phyloP scores from a whole-genome alignment of 1,284 basidiomycete species.

The Trametes versicolor region DNA sequence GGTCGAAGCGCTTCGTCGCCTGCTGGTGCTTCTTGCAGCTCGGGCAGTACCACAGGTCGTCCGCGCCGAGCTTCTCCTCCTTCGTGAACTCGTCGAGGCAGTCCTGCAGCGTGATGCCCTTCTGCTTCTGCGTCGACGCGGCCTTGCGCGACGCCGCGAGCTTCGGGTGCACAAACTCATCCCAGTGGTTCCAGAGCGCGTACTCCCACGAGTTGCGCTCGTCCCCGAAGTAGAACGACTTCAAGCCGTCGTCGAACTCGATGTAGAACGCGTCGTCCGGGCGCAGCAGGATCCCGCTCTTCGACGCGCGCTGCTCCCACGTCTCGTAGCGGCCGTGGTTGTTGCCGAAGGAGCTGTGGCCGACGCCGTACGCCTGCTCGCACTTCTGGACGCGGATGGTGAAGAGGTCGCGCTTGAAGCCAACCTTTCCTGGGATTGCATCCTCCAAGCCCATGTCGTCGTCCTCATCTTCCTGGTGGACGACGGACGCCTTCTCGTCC shows the following conservation, averaged over 20 bases:
- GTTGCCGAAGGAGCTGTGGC: constrained; percentile 48
- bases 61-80: constrained; percentile 94
- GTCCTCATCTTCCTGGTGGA: constrained; percentile 53
- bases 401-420: constrained; percentile 73
- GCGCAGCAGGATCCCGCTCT: constrained; percentile 61
- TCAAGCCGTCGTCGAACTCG: constrained; percentile 84
- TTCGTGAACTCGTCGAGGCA: constrained; percentile 97
- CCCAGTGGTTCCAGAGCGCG: constrained; percentile 67
- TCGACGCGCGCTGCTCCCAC: constrained; percentile 57
- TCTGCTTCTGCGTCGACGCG: constrained; percentile 64
- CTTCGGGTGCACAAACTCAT: constrained; percentile 79
- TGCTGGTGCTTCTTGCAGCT: constrained; percentile 98
- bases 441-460: constrained; percentile 41
- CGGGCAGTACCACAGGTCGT: constrained; percentile 99
- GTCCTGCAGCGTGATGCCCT: constrained; percentile 85
- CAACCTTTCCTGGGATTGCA: constrained; percentile 54
- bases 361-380: constrained; percentile 64
- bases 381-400: constrained; percentile 61
- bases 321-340: constrained; percentile 55
- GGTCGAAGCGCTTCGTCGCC: constrained; percentile 97
- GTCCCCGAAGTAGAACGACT: constrained; percentile 81
- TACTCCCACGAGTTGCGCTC: constrained; percentile 56
- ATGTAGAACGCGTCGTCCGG: constrained; percentile 84
- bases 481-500: constrained; percentile 64
- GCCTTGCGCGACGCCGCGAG: constrained; percentile 63